Base-by-base conservation (phyloP, 345 rosid species). In the Sonneratia caseolaris region DNA sequence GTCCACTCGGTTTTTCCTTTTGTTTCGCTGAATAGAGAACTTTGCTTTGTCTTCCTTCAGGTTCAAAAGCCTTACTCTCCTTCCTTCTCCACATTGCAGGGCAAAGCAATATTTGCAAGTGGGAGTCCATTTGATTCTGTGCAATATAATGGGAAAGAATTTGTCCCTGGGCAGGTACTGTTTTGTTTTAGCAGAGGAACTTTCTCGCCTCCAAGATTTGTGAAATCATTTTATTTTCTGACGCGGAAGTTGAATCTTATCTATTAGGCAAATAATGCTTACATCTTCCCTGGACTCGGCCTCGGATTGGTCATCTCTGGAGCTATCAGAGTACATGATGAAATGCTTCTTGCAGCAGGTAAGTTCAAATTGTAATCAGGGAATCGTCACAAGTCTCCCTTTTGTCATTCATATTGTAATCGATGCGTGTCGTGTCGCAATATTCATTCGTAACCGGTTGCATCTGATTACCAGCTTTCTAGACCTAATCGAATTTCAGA, bases 91-190 rank as follows among this genome's bases (percentile, higher is more conserved):
- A 13, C 62, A 40, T 73, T 75, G 70, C 84, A 95, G 98, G 99
- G 99, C 10, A 82, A 86, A 77, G 97, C 96, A 10, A 92, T 95
- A 64, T 95, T 86, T 69, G 94, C 98, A 8, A 92, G 99, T 76
- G 97, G 99, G 82, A 95, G 98, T 79, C 99, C 97, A 18, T 95
- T 92, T 74, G 94, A 86, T 77, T 84, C 96, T 2, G 76, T 95
- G 64, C 86, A 89, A 75, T 88, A 84, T 70, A 69, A 86, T 53
- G 92, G 88, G 71, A 89, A 78, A 76, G 78, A 86, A 72, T 85
- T 84, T 73, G 81, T 92, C 65, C 85, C 98, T 4, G 96, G 98
- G 81, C 97, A 93, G 94, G 97, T 89, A 55, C 74, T 24, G 64
- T 16, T 24, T 37, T 2, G 5, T 38, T 35, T 22, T 24, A 19